phyloP scores from a whole-genome alignment of 2,329 filamentous ascomycete species.

The Pyricularia sp. region DNA sequence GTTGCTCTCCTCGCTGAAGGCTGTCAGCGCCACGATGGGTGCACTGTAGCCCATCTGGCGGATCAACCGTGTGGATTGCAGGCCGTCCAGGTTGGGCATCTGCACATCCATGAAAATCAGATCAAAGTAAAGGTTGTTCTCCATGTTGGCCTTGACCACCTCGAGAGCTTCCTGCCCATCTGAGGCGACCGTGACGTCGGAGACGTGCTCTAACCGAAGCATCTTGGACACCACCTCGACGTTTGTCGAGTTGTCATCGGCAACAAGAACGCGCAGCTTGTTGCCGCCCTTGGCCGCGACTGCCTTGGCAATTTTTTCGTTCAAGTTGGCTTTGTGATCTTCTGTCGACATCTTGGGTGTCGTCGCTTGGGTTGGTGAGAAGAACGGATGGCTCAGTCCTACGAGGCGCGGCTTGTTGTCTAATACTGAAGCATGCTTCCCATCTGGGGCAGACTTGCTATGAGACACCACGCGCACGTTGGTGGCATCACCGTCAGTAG shows the following conservation, averaged over 20 bases:
- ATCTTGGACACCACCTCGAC: constrained; percentile 47
- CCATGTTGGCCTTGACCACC: constrained; percentile 71
- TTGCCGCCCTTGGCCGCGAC: constrained; percentile 23
- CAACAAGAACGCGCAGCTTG: constrained; percentile 71
- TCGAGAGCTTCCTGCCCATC: constrained; percentile 82
- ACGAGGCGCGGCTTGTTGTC: constrained; percentile 67
- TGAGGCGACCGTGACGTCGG: constrained; percentile 78
- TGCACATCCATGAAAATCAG: constrained; percentile 94
- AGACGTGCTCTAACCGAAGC: constrained; percentile 66
- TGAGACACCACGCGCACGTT: constrained; percentile 20
- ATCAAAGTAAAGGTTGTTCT: constrained; percentile 58
- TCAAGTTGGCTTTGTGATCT: constrained; percentile 52
- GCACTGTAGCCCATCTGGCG: constrained; percentile 74
- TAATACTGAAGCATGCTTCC: constrained; percentile 26
- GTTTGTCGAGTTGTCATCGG: constrained; percentile 53
- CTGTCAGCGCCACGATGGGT: constrained; percentile 82
- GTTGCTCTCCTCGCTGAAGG: constrained; percentile 83
- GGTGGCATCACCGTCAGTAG: constrained; percentile 18
- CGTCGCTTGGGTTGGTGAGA: constrained; percentile 30
- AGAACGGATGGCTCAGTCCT: constrained; percentile 74
- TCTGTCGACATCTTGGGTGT: constrained; percentile 26
- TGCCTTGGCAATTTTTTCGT: constrained; percentile 50
- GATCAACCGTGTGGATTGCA: constrained; percentile 77
- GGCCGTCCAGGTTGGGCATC: constrained; percentile 86
- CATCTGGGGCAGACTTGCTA: constrained; percentile 13